Evolutionary conservation across 2,329 filamentous ascomycete genomes (phyloP).

Genomic region (Boeremia lycopersici): DNA sequence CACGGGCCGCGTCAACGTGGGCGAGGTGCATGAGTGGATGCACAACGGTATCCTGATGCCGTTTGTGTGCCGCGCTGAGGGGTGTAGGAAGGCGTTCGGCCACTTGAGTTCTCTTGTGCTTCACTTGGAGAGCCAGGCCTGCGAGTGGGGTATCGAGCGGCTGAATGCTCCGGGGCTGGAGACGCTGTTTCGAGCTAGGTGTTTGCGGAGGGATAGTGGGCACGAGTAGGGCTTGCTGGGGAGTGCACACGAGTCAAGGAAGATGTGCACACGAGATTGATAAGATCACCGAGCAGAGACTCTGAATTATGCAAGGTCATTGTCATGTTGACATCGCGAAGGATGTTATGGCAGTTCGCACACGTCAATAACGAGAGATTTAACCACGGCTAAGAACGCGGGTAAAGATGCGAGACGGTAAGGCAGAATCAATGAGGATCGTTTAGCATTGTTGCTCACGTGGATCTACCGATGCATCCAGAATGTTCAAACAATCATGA

Average conservation of each 20-base stretch:
- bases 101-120: constrained; percentile 35
- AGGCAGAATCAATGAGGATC: too few relatives aligned
- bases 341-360: too few relatives aligned
- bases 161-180: constrained; percentile 32
- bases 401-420: too few relatives aligned
- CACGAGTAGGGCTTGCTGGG: background rate
- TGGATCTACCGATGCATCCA: too few relatives aligned
- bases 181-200: constrained; percentile 25
- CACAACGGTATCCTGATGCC: constrained; percentile 32
- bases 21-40: constrained; percentile 32
- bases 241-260: too few relatives aligned
- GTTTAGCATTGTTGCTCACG: too few relatives aligned
- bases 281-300: background rate
- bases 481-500: background rate
- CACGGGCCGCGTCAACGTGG: constrained; percentile 27
- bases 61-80: constrained; percentile 36
- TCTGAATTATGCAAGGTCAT: too few relatives aligned
- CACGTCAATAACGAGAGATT: too few relatives aligned
- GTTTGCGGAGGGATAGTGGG: constrained; percentile 18
- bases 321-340: too few relatives aligned
- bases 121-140: constrained; percentile 38
- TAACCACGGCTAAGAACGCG: too few relatives aligned
- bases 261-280: too few relatives aligned
- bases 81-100: constrained; percentile 33
- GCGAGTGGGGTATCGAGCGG: constrained; percentile 33